A percentile compares a stretch with the other conserved stretches of the same genome.
Evolutionary conservation across 371 early-diverging fungal genomes (phyloP).

Genomic region (Lichtheimia ramosa): DNA sequence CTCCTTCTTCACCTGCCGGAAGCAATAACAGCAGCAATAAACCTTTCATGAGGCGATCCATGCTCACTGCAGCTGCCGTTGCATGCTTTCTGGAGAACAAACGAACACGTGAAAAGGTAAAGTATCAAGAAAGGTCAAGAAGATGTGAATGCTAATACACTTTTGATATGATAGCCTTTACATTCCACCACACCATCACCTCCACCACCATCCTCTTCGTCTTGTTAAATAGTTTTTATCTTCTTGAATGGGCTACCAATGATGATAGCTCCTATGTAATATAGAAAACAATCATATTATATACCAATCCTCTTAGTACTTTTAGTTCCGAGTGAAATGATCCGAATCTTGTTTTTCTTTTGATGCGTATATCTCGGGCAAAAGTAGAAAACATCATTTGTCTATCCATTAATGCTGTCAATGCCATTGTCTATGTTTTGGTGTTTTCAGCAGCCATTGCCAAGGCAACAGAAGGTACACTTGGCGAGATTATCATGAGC

Average conservation of each 20-base stretch:
- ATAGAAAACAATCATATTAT: too few relatives aligned
- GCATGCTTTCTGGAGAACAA: slow-evolving; percentile 21
- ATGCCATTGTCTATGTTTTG: slow-evolving; percentile 26
- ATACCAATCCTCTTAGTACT: not conserved
- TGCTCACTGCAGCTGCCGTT: slow-evolving; percentile 15
- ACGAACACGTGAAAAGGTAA: slow-evolving; percentile 7
- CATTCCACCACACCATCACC: too few relatives aligned
- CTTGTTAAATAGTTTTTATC: too few relatives aligned
- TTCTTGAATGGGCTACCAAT: too few relatives aligned
- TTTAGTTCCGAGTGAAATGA: not conserved
- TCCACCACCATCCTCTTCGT: too few relatives aligned
- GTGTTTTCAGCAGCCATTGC: slow-evolving; percentile 34
- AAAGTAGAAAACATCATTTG: slow-evolving; percentile 37
- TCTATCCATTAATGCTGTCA: slow-evolving; percentile 25
- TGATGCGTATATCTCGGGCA: slow-evolving; percentile 24
- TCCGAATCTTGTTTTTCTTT: too few relatives aligned
- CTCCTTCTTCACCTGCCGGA: slow-evolving; percentile 32
- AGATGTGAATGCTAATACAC: too few relatives aligned
- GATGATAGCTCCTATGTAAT: too few relatives aligned
- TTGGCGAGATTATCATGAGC: slow-evolving; percentile 37
- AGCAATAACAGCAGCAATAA: not conserved
- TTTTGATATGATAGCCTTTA: too few relatives aligned
- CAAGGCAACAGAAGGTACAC: slow-evolving; percentile 29
- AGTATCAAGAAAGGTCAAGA: not conserved
- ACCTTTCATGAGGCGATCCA: slow-evolving; percentile 9